Base-by-base conservation (phyloP, 2,329 filamentous ascomycete species). In the Alternaria consortialis region DNA sequence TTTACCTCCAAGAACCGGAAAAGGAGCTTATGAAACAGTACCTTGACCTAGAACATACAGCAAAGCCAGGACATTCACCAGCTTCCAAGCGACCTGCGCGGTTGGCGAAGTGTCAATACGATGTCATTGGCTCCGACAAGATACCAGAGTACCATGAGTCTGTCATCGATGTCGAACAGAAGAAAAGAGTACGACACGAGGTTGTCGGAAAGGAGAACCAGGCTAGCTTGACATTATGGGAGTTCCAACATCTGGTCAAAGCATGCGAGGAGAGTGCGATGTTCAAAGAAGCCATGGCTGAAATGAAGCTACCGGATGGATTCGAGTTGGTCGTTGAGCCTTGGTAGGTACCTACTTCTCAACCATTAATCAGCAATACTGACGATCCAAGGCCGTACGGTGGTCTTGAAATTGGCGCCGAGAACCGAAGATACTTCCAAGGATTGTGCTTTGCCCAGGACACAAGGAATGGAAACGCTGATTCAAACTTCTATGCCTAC, bases 301-400 rank as follows among this genome's bases (percentile, higher is more conserved):
- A 86, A 39, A 83, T 86, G 57, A 78, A 84, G 32, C 74, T 87
- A 3, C 85, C 85, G 1, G 81, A 85, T 58, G 85, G 84, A 0
- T 87, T 86, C 60, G 83, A 85, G 52, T 76, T 86, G n/a, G 78
- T 84, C 3, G 80, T 87, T 59, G 85, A 86, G 66, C 85, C 85
- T 31, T 87, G 75, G 74, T 74, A 51, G 56, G 73, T 65, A 11
- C 12, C 7, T 1, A 15, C 29, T 25, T n/a, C 7, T 8, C 8
- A 40, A 17, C 27, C 43, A 54, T 25, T 23, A 1, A 25, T 2
- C 2, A 8, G 34, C 13, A 27, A n/a, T 46, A 17, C 53, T 70
- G 17, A 71, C 37, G 0, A 36, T 2, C 2, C 17, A 7, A 76
- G 74, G 75, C 84, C 85, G 5, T 87, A 87, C 68, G 85, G 85